Base-by-base conservation (phyloP, 2,329 filamentous ascomycete genomes). In the Xylaria arbuscula region DNA sequence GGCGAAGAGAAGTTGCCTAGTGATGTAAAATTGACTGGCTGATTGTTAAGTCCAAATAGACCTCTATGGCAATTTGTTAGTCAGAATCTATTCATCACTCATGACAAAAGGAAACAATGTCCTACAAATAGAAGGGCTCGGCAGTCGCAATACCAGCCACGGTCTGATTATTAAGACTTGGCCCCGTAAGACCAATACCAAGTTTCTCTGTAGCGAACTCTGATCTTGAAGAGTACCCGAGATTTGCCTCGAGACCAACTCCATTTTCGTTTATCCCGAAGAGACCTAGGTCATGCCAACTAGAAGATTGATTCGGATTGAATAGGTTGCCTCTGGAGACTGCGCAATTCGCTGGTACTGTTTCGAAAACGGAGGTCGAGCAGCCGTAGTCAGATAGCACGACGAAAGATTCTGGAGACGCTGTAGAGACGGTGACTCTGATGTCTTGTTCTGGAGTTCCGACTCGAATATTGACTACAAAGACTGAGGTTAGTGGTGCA, bases 271-370 rank as follows among this genome's bases (percentile, higher is more conserved):
- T 45, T 45, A 45, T 45, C 40, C 40, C 40, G n/a, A 45, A 45
- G n/a, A 45, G 13, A 7, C 40, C 40, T 17, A 45, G 17, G 13
- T 45, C 40, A 45, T 45, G 40, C 40, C 40, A 45, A 45, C 40
- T 45, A 7, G 40, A 45, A 13, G 40, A 45, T 45, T n/a, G 13
- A 8, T 45, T 45, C 15, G 40, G 15, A 17, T 45, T 45, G 4
- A 45, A 45, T 45, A 45, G n/a, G 40, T 45, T 45, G 40, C 40
- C 40, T 45, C 40, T 45, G 15, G 40, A 45, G 40, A 45, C 40
- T 45, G 40, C 40, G 15, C 40, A 45, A 17, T 45, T 45, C 15
- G 40, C 15, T 17, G 40, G 40, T 17, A n/a, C 40, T 45, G 17
- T n/a, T 17, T 45, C 40, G n/a, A 45, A 45, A 45, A 45, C 40